Evolutionary conservation across 176 grass and related monocot genomes (phyloP), one percentile per base, ranked within the genome.

Genomic region (Lolium perenne): DNA sequence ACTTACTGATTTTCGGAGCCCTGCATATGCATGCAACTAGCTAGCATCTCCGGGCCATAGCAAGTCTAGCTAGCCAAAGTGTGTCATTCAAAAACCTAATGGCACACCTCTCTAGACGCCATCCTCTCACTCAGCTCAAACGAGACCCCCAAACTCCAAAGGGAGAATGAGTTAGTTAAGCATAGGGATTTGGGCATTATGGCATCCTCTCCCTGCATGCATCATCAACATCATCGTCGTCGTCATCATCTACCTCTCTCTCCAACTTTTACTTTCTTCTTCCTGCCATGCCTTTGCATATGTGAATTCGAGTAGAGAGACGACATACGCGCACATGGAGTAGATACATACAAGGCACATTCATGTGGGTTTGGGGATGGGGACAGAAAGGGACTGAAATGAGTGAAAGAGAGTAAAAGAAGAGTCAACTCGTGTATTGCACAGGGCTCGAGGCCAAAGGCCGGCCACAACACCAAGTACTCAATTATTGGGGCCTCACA

Each of bases 321-420:
- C n/a, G 82, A 66, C 78, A 74, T 54, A 69, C 20, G 68, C 38
- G 62, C 60, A 54, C 14, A 76, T 48, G 46, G 38, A 40, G 41
- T 61, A 68, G n/a, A 87, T 62, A 67, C 38, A 62, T 74, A 83
- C 86, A 83, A 14, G 51, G 87, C 84, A 82, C 88, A 84, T 85
- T 78, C 82, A 90, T 87, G 88, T 85, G 85, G 86, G 71, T 60
- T 72, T 83, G 49, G 77, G 79, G 90, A 92, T 90, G 87, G 90
- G 78, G 90, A 95, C 93, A 95, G 94, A 95, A 93, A 91, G 94
- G 87, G 89, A 87, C 86, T 87, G 94, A 93, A 91, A 93, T 82
- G 88, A 91, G 73, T 92, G 90, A 93, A 89, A 93, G 91, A 68
- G 87, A 87, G 91, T 86, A 87, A 95, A 93, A 82, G 89, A 91